Conservation (phyloP, 352 stramenopile species). For the Phytophthora colocasiae region DNA sequence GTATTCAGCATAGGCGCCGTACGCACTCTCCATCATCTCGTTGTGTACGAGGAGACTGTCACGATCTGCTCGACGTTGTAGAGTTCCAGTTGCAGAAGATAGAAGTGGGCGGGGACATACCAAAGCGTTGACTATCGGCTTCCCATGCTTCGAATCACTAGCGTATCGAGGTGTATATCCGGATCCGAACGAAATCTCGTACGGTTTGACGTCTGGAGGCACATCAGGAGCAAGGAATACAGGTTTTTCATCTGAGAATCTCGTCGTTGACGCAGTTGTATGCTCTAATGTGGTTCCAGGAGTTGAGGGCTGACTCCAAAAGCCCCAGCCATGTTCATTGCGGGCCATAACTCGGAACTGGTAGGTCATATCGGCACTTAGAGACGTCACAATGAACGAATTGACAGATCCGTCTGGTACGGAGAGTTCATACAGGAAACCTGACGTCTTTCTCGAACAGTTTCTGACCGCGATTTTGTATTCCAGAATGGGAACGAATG, state of each 20-base stretch:
- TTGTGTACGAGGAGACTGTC: conserved; percentile 63
- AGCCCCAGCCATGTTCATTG: conserved; percentile 70
- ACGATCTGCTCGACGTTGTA: conserved; percentile 47
- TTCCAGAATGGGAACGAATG: conserved; percentile 35
- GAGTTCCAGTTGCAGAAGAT: conserved; percentile 29
- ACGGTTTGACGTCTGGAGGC: conserved; percentile 59
- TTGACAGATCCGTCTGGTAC: conserved; percentile 33
- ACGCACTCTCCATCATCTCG: conserved; percentile 79
- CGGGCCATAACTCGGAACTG: conserved; percentile 84
- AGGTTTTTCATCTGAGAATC: conserved; percentile 12
- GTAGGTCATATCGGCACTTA: conserved; percentile 84
- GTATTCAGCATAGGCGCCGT: conserved; percentile 58
- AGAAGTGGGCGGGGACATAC: conserved; percentile 50
- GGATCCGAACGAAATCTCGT: conserved; percentile 57
- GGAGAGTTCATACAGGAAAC: conserved; percentile 62
- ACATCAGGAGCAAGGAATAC: conserved; percentile 48
- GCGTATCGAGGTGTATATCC: conserved; percentile 71
- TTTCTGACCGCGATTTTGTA: conserved; percentile 75
- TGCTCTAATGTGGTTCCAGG: conserved; percentile 56
- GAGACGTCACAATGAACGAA: conserved; percentile 53
- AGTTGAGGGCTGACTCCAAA: conserved; percentile 73
- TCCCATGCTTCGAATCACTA: conserved; percentile 36
- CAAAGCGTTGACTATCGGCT: conserved; percentile 39
- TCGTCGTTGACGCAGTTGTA: background rate
- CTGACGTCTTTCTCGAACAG: conserved; percentile 57